Conservation (phyloP, 768 basidiomycete genomes). For the Infundibulicybe gibba region DNA sequence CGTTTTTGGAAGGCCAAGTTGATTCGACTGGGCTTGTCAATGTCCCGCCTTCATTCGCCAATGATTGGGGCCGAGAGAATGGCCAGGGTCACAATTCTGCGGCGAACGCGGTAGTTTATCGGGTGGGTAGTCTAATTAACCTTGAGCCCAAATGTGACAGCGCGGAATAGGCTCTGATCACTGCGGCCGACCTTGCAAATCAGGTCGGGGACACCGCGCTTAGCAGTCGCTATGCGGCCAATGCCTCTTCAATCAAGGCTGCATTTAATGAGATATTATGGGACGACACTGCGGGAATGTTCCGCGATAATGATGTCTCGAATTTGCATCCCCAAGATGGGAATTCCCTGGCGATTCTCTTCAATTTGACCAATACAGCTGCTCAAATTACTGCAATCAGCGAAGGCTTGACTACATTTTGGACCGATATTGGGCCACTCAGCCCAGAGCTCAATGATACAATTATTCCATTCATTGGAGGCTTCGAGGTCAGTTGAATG, state of each 20-base stretch:
- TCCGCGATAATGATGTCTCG: constrained; percentile 39
- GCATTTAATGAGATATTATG: constrained; percentile 41
- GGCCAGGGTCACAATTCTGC: constrained; percentile 46
- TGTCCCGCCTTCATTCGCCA: constrained; percentile 33
- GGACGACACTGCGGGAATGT: constrained; percentile 39
- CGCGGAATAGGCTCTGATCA: constrained; percentile 23
- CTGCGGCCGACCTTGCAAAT: constrained; percentile 30
- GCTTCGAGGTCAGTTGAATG: constrained; percentile 34
- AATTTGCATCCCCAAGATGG: constrained; percentile 46
- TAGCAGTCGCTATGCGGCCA: constrained; percentile 20
- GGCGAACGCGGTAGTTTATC: constrained; percentile 42
- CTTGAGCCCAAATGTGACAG: too few species aligned
- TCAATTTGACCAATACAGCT: constrained; percentile 35
- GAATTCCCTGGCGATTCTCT: constrained; percentile 44
- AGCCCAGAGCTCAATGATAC: constrained; percentile 49
- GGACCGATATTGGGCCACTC: constrained; percentile 44
- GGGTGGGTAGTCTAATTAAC: constrained; percentile 16
- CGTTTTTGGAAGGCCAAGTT: too few species aligned
- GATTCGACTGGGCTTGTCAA: too few species aligned
- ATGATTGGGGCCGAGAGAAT: constrained; percentile 47
- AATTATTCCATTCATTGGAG: constrained; percentile 49
- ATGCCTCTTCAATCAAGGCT: constrained; percentile 34
- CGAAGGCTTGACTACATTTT: constrained; percentile 38
- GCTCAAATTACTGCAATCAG: constrained; percentile 40
- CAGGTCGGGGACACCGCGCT: constrained; percentile 20